A percentile compares a stretch with the other conserved stretches of the same genome.
Conservation (phyloP, 1,139 yeast genomes). For the Hyphopichia pseudoburtonii region DNA sequence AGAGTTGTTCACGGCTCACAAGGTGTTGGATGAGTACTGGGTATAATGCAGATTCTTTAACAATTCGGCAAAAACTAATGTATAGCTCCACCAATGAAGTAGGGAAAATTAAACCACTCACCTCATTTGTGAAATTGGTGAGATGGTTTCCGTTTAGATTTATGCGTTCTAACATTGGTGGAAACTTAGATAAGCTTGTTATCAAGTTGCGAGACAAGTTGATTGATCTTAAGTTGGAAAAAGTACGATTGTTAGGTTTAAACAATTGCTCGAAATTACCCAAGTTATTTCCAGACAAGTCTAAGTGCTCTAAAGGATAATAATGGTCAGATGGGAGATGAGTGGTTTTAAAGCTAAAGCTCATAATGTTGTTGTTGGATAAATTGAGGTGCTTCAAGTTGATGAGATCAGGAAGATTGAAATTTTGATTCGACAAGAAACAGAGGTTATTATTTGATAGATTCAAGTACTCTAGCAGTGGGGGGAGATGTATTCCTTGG, state of each 20-base stretch:
- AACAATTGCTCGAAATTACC: conserved; percentile 1
- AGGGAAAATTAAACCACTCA: conserved; percentile 2
- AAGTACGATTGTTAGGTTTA: conserved; percentile 4
- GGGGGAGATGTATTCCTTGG: conserved; percentile 15
- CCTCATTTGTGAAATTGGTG: conserved; percentile 6
- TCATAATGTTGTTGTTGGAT: conserved; percentile 22
- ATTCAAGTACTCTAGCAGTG: conserved; percentile 16
- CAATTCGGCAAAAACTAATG: conserved; percentile 1
- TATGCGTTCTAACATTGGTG: conserved; percentile 10
- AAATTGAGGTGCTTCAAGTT: conserved; percentile 17
- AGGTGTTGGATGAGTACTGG: not conserved
- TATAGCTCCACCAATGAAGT: not conserved
- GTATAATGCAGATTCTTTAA: not conserved
- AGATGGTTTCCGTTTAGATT: conserved; percentile 23
- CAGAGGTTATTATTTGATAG: conserved; percentile 25
- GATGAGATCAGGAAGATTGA: conserved; percentile 12
- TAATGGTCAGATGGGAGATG: conserved; percentile 1
- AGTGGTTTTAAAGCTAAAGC: conserved; percentile 2
- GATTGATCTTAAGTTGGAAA: conserved; percentile 14
- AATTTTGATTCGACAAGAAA: conserved; percentile 9
- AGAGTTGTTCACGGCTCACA: not conserved
- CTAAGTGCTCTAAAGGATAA: conserved; percentile 7
- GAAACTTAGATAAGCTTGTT: conserved; percentile 16
- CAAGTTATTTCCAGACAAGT: conserved; percentile 21
- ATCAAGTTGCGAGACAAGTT: conserved; percentile 26